Evolutionary conservation across 192 early-diverging fungal genomes (phyloP).

Genomic region (Kickxella alabastrina): DNA sequence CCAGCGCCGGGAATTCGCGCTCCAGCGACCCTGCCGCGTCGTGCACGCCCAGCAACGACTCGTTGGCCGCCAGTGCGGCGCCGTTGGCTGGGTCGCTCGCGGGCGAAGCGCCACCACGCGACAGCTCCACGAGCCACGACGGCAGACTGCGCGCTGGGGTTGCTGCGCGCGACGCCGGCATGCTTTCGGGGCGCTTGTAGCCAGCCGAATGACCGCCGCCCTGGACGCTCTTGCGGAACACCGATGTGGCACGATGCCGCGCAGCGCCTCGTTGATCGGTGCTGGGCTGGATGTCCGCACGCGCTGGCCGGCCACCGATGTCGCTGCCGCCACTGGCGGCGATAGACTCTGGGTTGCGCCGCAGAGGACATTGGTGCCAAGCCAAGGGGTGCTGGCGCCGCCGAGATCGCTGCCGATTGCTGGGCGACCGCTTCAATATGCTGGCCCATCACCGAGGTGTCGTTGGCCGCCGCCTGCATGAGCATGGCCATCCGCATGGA

Average conservation of each 20-base stretch:
- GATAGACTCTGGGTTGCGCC: too few relatives aligned
- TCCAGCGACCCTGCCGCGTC: slow-evolving; percentile 41
- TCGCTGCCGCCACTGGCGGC: not conserved
- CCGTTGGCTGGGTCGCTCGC: not conserved
- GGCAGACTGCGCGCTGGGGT: slow-evolving; percentile 44
- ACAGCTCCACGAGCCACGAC: slow-evolving; percentile 49
- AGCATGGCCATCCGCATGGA: slow-evolving; percentile 7
- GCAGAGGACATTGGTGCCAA: too few relatives aligned
- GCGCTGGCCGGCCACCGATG: slow-evolving; percentile 3
- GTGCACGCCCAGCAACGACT: slow-evolving; percentile 25
- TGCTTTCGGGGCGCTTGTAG: slow-evolving; percentile 22
- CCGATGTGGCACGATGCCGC: slow-evolving; percentile 51
- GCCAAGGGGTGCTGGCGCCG: slow-evolving; percentile 3
- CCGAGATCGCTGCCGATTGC: not conserved
- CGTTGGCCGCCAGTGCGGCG: slow-evolving; percentile 9
- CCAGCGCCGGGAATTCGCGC: slow-evolving; percentile 38
- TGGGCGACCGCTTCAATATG: slow-evolving; percentile 1
- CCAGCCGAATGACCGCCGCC: slow-evolving; percentile 3
- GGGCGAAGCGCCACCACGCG: slow-evolving; percentile 30
- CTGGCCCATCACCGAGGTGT: too few relatives aligned
- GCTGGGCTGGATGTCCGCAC: slow-evolving; percentile 35
- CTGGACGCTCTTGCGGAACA: slow-evolving; percentile 46
- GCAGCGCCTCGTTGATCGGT: slow-evolving; percentile 46
- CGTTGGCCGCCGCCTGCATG: slow-evolving; percentile 8
- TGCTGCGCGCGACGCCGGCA: slow-evolving; percentile 26